Evolutionary conservation across 768 basidiomycete species (phyloP).

Genomic region (Dictyophora rubrovolvata): DNA sequence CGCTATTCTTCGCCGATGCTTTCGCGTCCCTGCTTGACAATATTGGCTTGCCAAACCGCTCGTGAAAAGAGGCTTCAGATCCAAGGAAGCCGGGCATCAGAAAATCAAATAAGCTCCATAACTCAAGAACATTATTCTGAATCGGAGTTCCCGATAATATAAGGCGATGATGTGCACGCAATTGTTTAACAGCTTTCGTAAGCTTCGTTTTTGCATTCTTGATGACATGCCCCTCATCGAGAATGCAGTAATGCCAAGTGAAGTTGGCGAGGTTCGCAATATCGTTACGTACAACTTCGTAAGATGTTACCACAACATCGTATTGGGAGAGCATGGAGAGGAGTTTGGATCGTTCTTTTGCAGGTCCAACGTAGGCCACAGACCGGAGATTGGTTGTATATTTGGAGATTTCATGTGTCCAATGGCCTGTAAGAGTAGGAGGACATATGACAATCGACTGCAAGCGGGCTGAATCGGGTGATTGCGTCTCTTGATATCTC

Average conservation of each 20-base stretch:
- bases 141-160: slow-evolving; percentile 97
- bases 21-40: slow-evolving; percentile 92
- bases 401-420: slow-evolving; percentile 96
- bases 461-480: slow-evolving; percentile 71
- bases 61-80: slow-evolving; percentile 90
- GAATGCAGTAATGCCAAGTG: slow-evolving; percentile 90
- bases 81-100: slow-evolving; percentile 99
- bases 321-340: slow-evolving; percentile 53
- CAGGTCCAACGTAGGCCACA: slow-evolving; percentile 80
- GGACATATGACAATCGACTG: slow-evolving; percentile 95
- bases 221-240: slow-evolving; percentile 98
- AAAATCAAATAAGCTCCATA: slow-evolving; percentile 99
- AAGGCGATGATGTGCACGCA: slow-evolving; percentile 85
- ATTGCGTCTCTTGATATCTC: slow-evolving; percentile 51
- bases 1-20: slow-evolving; percentile 68
- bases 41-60: slow-evolving; percentile 93
- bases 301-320: slow-evolving; percentile 95
- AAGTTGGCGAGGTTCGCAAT: slow-evolving; percentile 60
- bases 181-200: slow-evolving; percentile 87
- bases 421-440: slow-evolving; percentile 95
- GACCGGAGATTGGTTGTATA: slow-evolving; percentile 80
- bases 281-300: slow-evolving; percentile 96
- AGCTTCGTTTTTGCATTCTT: slow-evolving; percentile 98
- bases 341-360: slow-evolving; percentile 66
- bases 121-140: slow-evolving; percentile 95